These are phyloP conservation scores for Fusarium sp. DNA, from an alignment of 2,329 filamentous ascomycete genomes.

Conservation along the genomic window DNA sequence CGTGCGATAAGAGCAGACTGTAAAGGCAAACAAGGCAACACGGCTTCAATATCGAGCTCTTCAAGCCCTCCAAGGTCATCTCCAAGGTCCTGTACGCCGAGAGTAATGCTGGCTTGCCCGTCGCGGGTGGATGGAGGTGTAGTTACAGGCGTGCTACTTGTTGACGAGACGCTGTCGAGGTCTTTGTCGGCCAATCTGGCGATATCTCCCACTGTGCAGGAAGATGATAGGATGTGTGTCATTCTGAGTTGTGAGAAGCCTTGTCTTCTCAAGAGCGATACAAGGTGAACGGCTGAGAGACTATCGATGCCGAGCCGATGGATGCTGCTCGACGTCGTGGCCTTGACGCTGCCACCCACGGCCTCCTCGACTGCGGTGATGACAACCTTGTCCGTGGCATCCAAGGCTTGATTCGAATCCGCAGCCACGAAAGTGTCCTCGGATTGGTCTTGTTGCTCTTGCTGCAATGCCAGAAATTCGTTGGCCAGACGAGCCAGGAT, in stretches of 20 bases:
- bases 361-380: slow-evolving; percentile 3
- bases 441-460: neutral
- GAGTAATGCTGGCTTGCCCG: no score
- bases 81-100: neutral
- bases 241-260: no score
- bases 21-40: slow-evolving; percentile 22
- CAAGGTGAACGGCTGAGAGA: slow-evolving; percentile 13
- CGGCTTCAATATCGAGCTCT: neutral
- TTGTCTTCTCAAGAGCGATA: neutral
- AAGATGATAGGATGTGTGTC: neutral
- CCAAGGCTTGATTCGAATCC: neutral
- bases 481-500: slow-evolving; percentile 1
- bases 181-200: no score
- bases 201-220: neutral
- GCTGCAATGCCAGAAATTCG: neutral
- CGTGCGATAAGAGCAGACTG: slow-evolving; percentile 23
- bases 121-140: no score
- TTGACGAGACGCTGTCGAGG: no score
- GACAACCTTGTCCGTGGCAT: neutral
- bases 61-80: neutral
- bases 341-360: slow-evolving; percentile 3
- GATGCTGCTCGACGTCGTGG: neutral
- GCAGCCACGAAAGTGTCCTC: no score
- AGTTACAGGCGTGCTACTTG: no score
- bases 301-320: slow-evolving; percentile 23